A percentile compares a stretch with the other conserved stretches of the same genome.
These are phyloP conservation scores for Microsporum ferrugineum DNA, from an alignment of 2,329 filamentous ascomycete genomes.

Conservation along the genomic window DNA sequence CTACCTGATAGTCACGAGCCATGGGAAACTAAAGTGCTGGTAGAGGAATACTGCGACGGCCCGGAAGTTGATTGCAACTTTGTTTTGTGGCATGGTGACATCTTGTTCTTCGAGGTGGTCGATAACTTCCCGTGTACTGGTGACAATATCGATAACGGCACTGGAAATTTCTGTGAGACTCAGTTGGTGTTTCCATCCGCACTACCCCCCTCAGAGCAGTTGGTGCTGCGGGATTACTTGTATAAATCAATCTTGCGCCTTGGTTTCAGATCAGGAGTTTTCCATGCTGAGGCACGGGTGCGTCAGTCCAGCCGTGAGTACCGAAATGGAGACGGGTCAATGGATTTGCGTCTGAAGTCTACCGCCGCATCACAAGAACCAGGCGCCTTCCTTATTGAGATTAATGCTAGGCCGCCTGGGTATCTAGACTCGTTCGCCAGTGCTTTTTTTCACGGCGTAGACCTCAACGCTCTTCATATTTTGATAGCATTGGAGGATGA, in stretches of 20 bases:
- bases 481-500: background rate
- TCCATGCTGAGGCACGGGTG: conserved; percentile 5
- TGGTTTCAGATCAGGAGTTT: conserved; percentile 4
- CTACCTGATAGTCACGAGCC: background rate
- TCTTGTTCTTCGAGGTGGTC: conserved; percentile 31
- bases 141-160: background rate
- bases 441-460: conserved; percentile 16
- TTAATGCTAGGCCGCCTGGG: conserved; percentile 21
- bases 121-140: conserved; percentile 31
- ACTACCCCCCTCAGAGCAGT: background rate
- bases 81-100: conserved; percentile 28
- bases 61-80: conserved; percentile 37
- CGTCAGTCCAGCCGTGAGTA: background rate
- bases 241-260: background rate
- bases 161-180: background rate
- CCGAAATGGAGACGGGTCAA: background rate
- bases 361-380: background rate
- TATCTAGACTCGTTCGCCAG: conserved; percentile 6
- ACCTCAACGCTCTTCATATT: conserved; percentile 12
- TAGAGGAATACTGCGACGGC: conserved; percentile 33
- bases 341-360: background rate
- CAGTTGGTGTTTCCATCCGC: background rate
- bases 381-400: conserved; percentile 18
- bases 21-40: conserved; percentile 19
- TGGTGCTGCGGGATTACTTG: background rate